These are phyloP conservation scores for Suhomyces sp. DNA, from an alignment of 805 yeast genomes.

Conservation along the genomic window DNA sequence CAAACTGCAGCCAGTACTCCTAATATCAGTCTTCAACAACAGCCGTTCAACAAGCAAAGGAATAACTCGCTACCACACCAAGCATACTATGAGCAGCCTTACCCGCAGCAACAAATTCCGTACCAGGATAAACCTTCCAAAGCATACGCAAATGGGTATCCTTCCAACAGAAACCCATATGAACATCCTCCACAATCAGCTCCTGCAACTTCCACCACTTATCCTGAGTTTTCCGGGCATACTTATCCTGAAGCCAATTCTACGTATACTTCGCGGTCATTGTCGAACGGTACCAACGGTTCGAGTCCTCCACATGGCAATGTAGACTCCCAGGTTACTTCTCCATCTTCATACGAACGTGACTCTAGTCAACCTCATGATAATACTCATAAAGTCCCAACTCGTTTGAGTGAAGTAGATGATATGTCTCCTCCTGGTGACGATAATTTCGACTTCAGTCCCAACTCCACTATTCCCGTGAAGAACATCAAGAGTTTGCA, in stretches of 20 bases:
- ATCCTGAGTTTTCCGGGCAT: background rate
- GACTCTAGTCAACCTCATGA: background rate
- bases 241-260: background rate
- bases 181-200: constrained; percentile 3
- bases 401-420: background rate
- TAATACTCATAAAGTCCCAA: background rate
- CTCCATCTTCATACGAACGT: background rate
- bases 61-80: constrained; percentile 2
- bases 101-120: background rate
- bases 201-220: background rate
- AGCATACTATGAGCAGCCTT: background rate
- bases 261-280: background rate
- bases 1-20: constrained; percentile 8
- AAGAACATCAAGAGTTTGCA: constrained; percentile 24
- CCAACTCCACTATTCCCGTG: constrained; percentile 6
- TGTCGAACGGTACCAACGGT: background rate
- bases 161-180: constrained; percentile 3
- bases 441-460: constrained; percentile 15
- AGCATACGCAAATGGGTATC: constrained; percentile 1
- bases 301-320: background rate
- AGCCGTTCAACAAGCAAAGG: background rate
- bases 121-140: background rate
- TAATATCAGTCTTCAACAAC: constrained; percentile 2
- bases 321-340: background rate
- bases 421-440: background rate